Percentiles rank a stretch among this genome's conserved stretches.
Evolutionary conservation across 2,329 filamentous ascomycete genomes (phyloP).

Genomic region (Trichoderma harzianum): DNA sequence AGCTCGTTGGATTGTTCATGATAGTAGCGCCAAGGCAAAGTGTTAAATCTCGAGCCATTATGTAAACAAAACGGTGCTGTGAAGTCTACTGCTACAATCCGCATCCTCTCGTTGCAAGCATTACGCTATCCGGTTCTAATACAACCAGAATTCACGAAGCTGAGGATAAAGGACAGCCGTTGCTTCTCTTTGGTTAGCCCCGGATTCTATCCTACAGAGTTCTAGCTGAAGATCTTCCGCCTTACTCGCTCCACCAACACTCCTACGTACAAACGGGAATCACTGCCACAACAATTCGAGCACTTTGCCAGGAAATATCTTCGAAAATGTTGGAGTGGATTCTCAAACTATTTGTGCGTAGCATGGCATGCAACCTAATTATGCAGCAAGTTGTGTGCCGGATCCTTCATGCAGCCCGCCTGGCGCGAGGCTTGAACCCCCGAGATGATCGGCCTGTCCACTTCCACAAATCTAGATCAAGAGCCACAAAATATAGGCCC

Average conservation of each 20-base stretch:
- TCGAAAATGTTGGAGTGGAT: neutral
- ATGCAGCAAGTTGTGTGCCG: neutral
- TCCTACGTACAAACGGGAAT: neutral
- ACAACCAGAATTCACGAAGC: neutral
- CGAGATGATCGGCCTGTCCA: neutral
- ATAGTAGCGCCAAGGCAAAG: neutral
- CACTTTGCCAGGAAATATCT: neutral
- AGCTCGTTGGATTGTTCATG: neutral
- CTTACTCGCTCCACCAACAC: neutral
- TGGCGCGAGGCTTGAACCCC: neutral
- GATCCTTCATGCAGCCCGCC: neutral
- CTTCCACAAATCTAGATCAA: neutral
- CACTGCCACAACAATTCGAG: neutral
- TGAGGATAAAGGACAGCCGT: neutral
- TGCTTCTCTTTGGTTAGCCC: neutral
- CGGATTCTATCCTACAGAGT: neutral
- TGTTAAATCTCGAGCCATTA: neutral
- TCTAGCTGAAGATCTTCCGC: neutral
- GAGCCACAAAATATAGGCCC: neutral
- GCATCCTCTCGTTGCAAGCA: neutral
- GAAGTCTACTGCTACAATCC: neutral
- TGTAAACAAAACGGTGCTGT: neutral
- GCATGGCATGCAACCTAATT: neutral
- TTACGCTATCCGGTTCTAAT: neutral
- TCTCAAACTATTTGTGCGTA: neutral